These are phyloP conservation scores for Drechslerella dactyloides DNA, from an alignment of 2,329 filamentous ascomycete species.

Conservation along the genomic window DNA sequence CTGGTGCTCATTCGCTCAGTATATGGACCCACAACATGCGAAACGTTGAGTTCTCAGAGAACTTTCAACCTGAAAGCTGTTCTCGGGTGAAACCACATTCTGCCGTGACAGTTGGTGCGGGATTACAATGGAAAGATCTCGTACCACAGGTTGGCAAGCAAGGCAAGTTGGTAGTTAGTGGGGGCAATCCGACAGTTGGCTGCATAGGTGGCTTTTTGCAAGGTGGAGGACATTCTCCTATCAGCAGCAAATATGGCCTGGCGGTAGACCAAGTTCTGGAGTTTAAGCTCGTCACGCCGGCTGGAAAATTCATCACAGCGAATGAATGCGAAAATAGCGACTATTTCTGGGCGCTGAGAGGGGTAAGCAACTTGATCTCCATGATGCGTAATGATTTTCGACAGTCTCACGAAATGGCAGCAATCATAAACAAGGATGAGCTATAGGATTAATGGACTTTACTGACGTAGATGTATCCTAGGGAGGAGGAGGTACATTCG, in stretches of 20 bases:
- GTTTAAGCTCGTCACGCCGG: conserved; percentile 56
- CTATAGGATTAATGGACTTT: too few relatives aligned
- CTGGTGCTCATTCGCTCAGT: conserved; percentile 57
- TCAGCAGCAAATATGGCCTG: conserved; percentile 57
- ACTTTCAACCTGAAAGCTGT: conserved; percentile 54
- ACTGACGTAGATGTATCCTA: too few relatives aligned
- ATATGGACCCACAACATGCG: conserved; percentile 58
- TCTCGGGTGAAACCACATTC: conserved; percentile 24
- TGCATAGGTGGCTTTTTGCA: conserved; percentile 55
- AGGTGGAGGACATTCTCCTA: conserved; percentile 60
- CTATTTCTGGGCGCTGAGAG: conserved; percentile 63
- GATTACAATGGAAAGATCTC: conserved; percentile 57
- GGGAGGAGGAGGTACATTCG: conserved; percentile 64
- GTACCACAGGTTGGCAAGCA: conserved; percentile 56
- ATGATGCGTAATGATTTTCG: background rate
- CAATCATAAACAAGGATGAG: conserved; percentile 2
- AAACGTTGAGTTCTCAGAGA: conserved; percentile 54
- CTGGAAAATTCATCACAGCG: conserved; percentile 56
- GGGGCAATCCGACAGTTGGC: conserved; percentile 55
- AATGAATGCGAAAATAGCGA: conserved; percentile 59
- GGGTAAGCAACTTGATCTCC: conserved; percentile 51
- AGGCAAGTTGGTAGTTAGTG: conserved; percentile 58
- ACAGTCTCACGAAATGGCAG: too few relatives aligned
- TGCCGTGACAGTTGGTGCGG: conserved; percentile 58
- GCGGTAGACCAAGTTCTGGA: conserved; percentile 58